A percentile compares a stretch with the other conserved stretches of the same genome.
phyloP scores from a whole-genome alignment of 2,329 filamentous ascomycete species.

The Aspergillus latus region DNA sequence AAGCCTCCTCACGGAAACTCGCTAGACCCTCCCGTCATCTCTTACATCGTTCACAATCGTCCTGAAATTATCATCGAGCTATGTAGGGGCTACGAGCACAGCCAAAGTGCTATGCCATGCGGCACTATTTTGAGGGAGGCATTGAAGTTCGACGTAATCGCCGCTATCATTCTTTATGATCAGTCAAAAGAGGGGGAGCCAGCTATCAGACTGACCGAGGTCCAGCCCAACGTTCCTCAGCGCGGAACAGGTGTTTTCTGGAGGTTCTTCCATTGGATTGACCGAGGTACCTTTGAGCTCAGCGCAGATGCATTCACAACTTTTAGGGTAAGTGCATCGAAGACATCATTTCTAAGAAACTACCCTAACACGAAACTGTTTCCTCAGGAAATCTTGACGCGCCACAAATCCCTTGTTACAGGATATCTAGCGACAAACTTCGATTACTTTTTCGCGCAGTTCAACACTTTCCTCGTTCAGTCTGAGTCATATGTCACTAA shows the following conservation, averaged over 20 bases:
- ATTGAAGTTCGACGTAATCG: constrained; percentile 85
- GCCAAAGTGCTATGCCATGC: constrained; percentile 87
- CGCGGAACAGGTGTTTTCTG: constrained; percentile 87
- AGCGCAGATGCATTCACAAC: constrained; percentile 97
- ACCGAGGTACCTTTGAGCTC: constrained; percentile 93
- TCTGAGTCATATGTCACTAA: constrained; percentile 98
- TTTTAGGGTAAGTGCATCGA: constrained; percentile 68
- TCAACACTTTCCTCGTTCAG: constrained; percentile 83
- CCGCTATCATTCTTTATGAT: constrained; percentile 89
- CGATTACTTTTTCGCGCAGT: constrained; percentile 85
- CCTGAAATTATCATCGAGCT: constrained; percentile 85
- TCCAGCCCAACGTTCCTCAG: constrained; percentile 73
- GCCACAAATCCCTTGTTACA: constrained; percentile 87
- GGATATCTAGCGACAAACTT: constrained; percentile 88
- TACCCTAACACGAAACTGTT: constrained; percentile 14
- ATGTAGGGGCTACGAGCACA: constrained; percentile 84
- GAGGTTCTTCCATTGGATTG: constrained; percentile 97
- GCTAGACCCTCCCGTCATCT: constrained; percentile 78
- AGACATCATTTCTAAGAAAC: background rate
- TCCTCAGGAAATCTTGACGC: constrained; percentile 80
- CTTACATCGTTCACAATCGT: constrained; percentile 81
- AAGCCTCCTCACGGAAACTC: constrained; percentile 66
- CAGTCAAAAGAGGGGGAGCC: constrained; percentile 74
- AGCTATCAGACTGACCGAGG: constrained; percentile 71
- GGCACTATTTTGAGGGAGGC: constrained; percentile 87